Evolutionary conservation across 1,139 yeast species (phyloP).

Genomic region (Kluyveromyces sp.): DNA sequence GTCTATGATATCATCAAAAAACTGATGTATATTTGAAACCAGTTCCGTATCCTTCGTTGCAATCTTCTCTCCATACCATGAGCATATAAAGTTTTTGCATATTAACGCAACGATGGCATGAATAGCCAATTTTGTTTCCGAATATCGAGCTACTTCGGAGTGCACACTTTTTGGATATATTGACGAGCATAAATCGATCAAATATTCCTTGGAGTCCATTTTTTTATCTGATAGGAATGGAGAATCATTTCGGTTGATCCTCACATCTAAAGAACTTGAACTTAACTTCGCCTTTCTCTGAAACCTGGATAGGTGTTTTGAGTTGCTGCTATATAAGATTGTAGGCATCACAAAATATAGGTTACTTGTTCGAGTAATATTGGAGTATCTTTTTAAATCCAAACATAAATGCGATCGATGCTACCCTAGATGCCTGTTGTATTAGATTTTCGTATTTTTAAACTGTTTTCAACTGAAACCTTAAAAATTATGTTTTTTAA

Average conservation of each 20-base stretch:
- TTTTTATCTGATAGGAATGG: conserved; percentile 14
- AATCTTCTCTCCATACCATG: conserved; percentile 28
- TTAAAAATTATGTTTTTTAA: no score
- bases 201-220: conserved; percentile 20
- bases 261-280: not conserved
- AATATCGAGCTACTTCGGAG: conserved; percentile 9
- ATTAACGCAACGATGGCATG: conserved; percentile 22
- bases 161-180: conserved; percentile 19
- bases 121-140: conserved; percentile 13
- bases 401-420: no score
- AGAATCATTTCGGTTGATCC: conserved; percentile 7
- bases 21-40: conserved; percentile 12
- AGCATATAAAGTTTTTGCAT: conserved; percentile 20
- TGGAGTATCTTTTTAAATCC: no score
- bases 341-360: conserved; percentile 14
- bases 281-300: conserved; percentile 16
- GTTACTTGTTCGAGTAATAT: no score
- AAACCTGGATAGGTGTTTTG: conserved; percentile 22
- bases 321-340: conserved; percentile 25
- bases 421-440: no score
- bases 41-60: conserved; percentile 21
- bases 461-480: no score
- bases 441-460: no score
- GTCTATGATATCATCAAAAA: conserved; percentile 11
- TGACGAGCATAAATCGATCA: conserved; percentile 22